These are phyloP conservation scores for Didymella lethalis DNA, from an alignment of 2,329 filamentous ascomycete genomes.

Conservation along the genomic window DNA sequence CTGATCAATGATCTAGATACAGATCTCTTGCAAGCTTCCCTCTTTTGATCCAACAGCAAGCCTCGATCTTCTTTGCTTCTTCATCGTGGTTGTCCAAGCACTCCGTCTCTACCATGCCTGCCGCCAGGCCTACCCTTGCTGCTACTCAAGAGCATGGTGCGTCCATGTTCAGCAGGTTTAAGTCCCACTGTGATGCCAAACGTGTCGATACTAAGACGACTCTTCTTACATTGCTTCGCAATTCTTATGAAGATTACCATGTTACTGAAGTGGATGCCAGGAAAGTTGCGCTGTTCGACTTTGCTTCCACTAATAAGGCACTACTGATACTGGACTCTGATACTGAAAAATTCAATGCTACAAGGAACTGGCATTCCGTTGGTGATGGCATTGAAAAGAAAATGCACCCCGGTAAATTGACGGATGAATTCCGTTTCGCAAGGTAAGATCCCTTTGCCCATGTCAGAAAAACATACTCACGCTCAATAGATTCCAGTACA, in stretches of 20 bases:
- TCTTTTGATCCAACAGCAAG: no score
- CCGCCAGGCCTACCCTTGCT: slow-evolving; percentile 10
- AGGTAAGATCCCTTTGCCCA: slow-evolving; percentile 18
- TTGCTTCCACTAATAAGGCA: slow-evolving; percentile 32
- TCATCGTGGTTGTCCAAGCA: no score
- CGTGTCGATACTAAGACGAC: slow-evolving; percentile 35
- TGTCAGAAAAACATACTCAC: background rate
- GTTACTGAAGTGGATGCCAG: slow-evolving; percentile 33
- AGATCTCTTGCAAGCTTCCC: no score
- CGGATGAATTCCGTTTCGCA: slow-evolving; percentile 35
- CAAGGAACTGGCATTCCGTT: slow-evolving; percentile 31
- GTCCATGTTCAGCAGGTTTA: slow-evolving; percentile 25
- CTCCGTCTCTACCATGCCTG: slow-evolving; percentile 5
- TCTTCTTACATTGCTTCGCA: slow-evolving; percentile 30
- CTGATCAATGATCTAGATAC: no score
- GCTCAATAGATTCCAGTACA: slow-evolving; percentile 36
- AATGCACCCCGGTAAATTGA: slow-evolving; percentile 30
- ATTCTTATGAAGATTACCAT: slow-evolving; percentile 32
- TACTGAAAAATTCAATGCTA: slow-evolving; percentile 30
- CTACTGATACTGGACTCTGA: slow-evolving; percentile 25
- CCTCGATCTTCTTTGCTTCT: no score
- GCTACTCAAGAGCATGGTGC: slow-evolving; percentile 10
- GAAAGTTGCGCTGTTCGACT: slow-evolving; percentile 34
- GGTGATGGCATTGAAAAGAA: slow-evolving; percentile 38
- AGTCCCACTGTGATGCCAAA: slow-evolving; percentile 26